Percentiles rank a stretch among this genome's conserved stretches.
phyloP scores from a whole-genome alignment of 371 early-diverging fungal genomes.

The Phascolomyces articulosus region DNA sequence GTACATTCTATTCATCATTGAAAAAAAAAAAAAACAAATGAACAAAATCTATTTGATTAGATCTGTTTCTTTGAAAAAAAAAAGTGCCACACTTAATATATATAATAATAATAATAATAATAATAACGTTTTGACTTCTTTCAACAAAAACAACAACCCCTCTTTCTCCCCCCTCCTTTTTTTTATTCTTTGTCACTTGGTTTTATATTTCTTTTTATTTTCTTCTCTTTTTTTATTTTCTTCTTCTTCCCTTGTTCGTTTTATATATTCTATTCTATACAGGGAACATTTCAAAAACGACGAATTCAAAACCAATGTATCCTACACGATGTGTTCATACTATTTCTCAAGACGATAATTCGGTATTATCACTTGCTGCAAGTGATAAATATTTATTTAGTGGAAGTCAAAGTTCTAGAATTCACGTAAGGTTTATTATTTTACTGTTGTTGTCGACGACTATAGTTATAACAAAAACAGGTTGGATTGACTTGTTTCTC shows the following conservation, averaged over 20 bases:
- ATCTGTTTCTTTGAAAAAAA: background rate
- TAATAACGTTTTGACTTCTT: too few species aligned
- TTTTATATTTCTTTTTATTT: background rate
- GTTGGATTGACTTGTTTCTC: too few species aligned
- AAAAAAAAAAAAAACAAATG: background rate
- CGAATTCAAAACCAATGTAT: conserved; percentile 18
- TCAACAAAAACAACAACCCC: too few species aligned
- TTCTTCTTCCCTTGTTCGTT: background rate
- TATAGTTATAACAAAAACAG: too few species aligned
- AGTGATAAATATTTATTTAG: conserved; percentile 65
- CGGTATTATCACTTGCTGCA: conserved; percentile 71
- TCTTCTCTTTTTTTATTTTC: background rate
- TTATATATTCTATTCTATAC: background rate
- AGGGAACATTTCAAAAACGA: conserved; percentile 35
- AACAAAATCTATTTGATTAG: background rate
- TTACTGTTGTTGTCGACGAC: too few species aligned
- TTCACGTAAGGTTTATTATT: conserved; percentile 44
- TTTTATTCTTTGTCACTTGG: too few species aligned
- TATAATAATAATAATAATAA: too few species aligned
- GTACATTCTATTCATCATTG: background rate
- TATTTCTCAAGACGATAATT: conserved; percentile 65
- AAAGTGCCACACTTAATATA: background rate
- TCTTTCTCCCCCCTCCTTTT: too few species aligned
- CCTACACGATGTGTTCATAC: conserved; percentile 59
- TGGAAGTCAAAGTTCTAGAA: conserved; percentile 71